These are phyloP conservation scores for Pseudonitzschia pungens DNA, from an alignment of 108 stramenopile genomes.

Conservation along the genomic window DNA sequence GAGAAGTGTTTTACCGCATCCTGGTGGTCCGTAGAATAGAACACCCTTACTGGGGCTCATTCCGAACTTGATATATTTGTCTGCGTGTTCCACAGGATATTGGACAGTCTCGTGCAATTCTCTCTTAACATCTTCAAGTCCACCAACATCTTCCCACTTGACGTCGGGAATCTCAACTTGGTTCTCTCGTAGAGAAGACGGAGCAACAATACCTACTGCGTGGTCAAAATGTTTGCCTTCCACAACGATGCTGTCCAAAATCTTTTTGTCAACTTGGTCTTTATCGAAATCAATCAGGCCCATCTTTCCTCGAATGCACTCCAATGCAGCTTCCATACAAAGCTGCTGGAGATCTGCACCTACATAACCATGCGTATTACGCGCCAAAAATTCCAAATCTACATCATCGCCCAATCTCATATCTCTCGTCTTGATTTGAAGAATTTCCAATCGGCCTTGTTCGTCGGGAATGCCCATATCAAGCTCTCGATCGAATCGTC, in stretches of 20 bases:
- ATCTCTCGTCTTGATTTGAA: conserved; percentile 95
- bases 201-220: conserved; percentile 87
- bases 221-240: conserved; percentile 93
- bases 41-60: conserved; percentile 93
- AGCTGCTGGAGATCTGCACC: conserved; percentile 96
- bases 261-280: conserved; percentile 77
- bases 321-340: conserved; percentile 91
- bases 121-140: conserved; percentile 97
- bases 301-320: conserved; percentile 85
- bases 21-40: conserved; percentile 95
- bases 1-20: conserved; percentile 93
- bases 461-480: conserved; percentile 95
- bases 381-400: conserved; percentile 82
- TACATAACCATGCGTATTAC: conserved; percentile 89
- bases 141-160: conserved; percentile 98
- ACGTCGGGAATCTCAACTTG: conserved; percentile 95
- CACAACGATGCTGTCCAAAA: conserved; percentile 86
- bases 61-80: conserved; percentile 90
- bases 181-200: conserved; percentile 91
- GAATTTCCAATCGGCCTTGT: conserved; percentile 89
- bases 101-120: conserved; percentile 97
- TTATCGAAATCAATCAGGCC: conserved; percentile 86
- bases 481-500: conserved; percentile 95
- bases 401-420: conserved; percentile 87
- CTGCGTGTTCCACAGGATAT: conserved; percentile 97